Evolutionary conservation across 129 eudicot species (phyloP), one percentile per base, ranked within the genome.

Genomic region (Deinandra increscens): DNA sequence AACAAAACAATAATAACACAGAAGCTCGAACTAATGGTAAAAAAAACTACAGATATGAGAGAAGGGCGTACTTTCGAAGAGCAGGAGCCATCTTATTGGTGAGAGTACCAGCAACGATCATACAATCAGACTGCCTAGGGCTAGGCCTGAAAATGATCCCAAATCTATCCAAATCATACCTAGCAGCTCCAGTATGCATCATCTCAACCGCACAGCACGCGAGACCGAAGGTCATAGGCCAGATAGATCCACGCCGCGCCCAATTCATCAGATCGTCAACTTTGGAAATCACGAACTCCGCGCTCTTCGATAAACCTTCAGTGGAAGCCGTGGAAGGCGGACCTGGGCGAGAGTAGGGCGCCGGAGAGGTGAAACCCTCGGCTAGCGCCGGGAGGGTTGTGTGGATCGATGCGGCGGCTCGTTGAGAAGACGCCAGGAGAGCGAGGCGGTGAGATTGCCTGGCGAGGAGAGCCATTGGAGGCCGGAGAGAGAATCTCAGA

Each of bases 31-130:
- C 9, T 14, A 22, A 10, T 13, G 17, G 46, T 14, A 72, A 66
- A 5, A 69, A 4, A 37, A 19, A n/a, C n/a, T 36, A 73, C 3
- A 41, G 1, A 46, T 1, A 60, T 7, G 61, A 62, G 19, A 58
- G 66, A 64, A 17, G 76, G 44, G 66, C 87, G 26, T 81, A 93
- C 98, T 89, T 93, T 70, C 98, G 82, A n/a, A 93, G 92, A 53
- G 98, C 98, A 34, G 98, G 98, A 4, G 97, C 98, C 98, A 93
- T 93, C 87, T 93, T 89, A 23, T 93, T 93, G 68, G 98, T 93
- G 63, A 93, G 98, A 70, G 98, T 93, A 0, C 98, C 98, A 1
- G 97, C 97, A 71, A 93, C 98, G 42, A 93, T 93, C 98, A 93
- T 89, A 79, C 95, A 89, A 83, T 93, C 98, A n/a, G 92, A 84